Evolutionary conservation across 345 rosid genomes (phyloP).

Genomic region (Leavenworthia alabamica): DNA sequence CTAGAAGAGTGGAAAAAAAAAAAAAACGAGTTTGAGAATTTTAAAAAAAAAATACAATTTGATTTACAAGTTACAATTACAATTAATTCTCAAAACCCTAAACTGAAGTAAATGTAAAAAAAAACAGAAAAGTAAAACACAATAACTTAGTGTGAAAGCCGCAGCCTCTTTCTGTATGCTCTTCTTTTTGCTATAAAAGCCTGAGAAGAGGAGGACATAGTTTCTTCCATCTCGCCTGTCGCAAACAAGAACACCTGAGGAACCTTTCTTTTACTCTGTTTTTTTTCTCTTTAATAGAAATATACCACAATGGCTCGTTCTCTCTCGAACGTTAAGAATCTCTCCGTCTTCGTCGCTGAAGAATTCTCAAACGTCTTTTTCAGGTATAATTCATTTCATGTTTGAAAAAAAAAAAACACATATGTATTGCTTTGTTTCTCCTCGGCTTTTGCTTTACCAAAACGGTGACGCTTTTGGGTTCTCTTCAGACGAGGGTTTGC

Average conservation of each 20-base stretch:
- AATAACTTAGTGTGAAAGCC: background rate
- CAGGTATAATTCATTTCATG: constrained; percentile 20
- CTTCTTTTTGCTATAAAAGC: constrained; percentile 18
- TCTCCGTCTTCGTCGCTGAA: constrained; percentile 8
- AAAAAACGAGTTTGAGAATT: no score
- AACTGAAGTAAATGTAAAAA: background rate
- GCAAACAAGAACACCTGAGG: background rate
- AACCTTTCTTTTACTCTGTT: background rate
- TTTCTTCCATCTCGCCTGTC: background rate
- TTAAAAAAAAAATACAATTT: background rate
- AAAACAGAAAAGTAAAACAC: background rate
- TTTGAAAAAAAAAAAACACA: background rate
- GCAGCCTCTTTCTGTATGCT: background rate
- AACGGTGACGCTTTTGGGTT: background rate
- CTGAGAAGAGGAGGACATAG: background rate
- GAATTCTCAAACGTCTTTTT: constrained; percentile 24
- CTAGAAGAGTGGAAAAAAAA: no score
- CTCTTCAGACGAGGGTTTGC: constrained; percentile 27
- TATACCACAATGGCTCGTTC: constrained; percentile 30
- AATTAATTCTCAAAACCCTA: constrained; percentile 2
- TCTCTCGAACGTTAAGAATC: constrained; percentile 22
- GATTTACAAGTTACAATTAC: background rate
- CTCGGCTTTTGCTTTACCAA: background rate
- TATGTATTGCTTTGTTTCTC: constrained; percentile 1
- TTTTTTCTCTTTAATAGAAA: background rate